These are phyloP conservation scores for Wallacemonas sp. DNA, from an alignment of 208 protist species.

Conservation along the genomic window DNA sequence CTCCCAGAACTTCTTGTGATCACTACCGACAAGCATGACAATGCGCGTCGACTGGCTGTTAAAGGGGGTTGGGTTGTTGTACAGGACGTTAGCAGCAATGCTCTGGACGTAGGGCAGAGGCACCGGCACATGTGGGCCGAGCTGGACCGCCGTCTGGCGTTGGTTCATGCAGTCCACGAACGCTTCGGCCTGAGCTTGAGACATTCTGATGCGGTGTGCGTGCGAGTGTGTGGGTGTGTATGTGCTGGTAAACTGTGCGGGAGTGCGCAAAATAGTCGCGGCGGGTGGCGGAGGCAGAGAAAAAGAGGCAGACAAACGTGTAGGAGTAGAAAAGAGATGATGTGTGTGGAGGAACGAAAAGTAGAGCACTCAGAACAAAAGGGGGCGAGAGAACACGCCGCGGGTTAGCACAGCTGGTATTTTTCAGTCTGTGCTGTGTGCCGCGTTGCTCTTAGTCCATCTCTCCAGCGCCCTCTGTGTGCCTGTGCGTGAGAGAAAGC, in stretches of 20 bases:
- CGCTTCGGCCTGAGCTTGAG: not conserved
- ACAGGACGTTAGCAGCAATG: slow-evolving; percentile 9
- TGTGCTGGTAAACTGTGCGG: too few relatives aligned
- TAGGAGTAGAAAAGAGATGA: not conserved
- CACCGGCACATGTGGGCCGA: not conserved
- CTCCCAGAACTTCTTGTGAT: slow-evolving; percentile 56
- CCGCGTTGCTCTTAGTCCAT: too few relatives aligned
- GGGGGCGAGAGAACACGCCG: too few relatives aligned
- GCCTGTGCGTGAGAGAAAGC: too few relatives aligned
- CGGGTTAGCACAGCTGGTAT: too few relatives aligned
- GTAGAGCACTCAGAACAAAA: too few relatives aligned
- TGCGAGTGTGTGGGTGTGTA: too few relatives aligned
- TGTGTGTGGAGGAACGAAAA: too few relatives aligned
- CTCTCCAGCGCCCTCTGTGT: too few relatives aligned
- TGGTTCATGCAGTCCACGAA: not conserved
- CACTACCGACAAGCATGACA: slow-evolving; percentile 47
- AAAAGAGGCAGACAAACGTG: not conserved
- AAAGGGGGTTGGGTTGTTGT: slow-evolving; percentile 27
- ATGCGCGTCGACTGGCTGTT: slow-evolving; percentile 51
- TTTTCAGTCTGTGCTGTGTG: too few relatives aligned
- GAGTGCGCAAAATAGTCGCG: too few relatives aligned
- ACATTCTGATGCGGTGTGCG: too few relatives aligned
- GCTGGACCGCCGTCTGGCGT: not conserved
- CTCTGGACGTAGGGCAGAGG: not conserved
- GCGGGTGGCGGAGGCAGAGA: not conserved